Base-by-base conservation (phyloP, 129 eudicot genomes). In the Saposhnikovia divaricata region DNA sequence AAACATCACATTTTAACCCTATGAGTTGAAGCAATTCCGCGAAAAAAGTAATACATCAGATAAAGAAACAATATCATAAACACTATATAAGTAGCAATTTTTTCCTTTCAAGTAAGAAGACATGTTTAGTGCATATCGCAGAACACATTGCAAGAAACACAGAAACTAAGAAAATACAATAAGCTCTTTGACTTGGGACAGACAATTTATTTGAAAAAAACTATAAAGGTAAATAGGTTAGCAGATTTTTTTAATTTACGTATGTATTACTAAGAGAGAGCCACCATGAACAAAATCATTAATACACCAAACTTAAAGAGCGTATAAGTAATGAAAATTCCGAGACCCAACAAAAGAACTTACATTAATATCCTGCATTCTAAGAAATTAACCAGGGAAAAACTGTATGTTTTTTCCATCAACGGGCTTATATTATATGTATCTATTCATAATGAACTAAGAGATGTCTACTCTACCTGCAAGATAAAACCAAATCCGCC, bases 401-500 rank as follows among this genome's bases (percentile, higher is more conserved):
- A 71, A 39, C 3, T 16, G 16, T 31, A 9, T 19, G 19, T 45
- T 4, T 21, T 37, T 3, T 40, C 45, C 27, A 23, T 57, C 66
- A 57, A n/a, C 42, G 14, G 77, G 19, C 57, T 4, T 21, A 45
- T 44, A 21, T 25, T 21, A 13, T 19, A 57, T 10, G 23, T 39
- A 37, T 55, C 15, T 57, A 38, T 13, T 21, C 27, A 18, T 4
- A 5, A 77, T 61, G n/a, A 55, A 39, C 16, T 51, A 77, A 10
- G 44, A 63, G 81, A 21, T 63, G 74, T 27, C 48, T 25, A 45
- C 65, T 63, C 21, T 88, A 92, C 98, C 98, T 95, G 95, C 97
- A 95, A 79, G 99, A 97, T 74, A 89, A 77, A 77, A 88, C 89
- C 87, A 95, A 82, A 84, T 95, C 99, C 46, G 91, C 99, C 87